Evolutionary conservation across 805 yeast genomes (phyloP).

Genomic region (Tetrapisispora taiwanensis): DNA sequence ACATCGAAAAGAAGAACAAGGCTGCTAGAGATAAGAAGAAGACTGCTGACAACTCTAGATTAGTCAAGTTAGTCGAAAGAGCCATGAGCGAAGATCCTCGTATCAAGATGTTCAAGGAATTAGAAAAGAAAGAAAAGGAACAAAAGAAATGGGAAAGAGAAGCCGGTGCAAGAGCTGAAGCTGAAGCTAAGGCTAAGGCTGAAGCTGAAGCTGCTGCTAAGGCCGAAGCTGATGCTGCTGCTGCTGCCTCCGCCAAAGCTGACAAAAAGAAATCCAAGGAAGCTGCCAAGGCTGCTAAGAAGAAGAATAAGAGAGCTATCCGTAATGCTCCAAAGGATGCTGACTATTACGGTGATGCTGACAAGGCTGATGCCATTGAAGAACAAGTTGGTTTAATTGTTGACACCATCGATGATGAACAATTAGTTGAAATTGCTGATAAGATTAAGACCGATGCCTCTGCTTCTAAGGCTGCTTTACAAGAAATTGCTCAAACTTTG

Average conservation of each 20-base stretch:
- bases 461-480: conserved; percentile 49
- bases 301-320: conserved; percentile 88
- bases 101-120: conserved; percentile 85
- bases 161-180: conserved; percentile 94
- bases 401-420: conserved; percentile 70
- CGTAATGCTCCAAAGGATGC: conserved; percentile 77
- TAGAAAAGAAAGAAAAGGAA: conserved; percentile 90
- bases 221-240: conserved; percentile 64
- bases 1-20: conserved; percentile 93
- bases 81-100: conserved; percentile 91
- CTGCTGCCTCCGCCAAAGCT: conserved; percentile 51
- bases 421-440: conserved; percentile 63
- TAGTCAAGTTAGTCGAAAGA: conserved; percentile 77
- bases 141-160: conserved; percentile 95
- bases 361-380: conserved; percentile 55
- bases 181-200: conserved; percentile 79
- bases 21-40: conserved; percentile 95
- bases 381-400: conserved; percentile 71
- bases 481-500: conserved; percentile 45
- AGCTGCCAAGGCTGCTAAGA: conserved; percentile 78
- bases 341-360: conserved; percentile 75
- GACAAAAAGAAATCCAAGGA: conserved; percentile 92
- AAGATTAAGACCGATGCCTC: conserved; percentile 49
- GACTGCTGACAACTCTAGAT: conserved; percentile 91
- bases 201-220: conserved; percentile 81